Evolutionary conservation across 345 rosid species (phyloP), one percentile per base, ranked within the genome.

Genomic region (Aquilaria malaccensis): DNA sequence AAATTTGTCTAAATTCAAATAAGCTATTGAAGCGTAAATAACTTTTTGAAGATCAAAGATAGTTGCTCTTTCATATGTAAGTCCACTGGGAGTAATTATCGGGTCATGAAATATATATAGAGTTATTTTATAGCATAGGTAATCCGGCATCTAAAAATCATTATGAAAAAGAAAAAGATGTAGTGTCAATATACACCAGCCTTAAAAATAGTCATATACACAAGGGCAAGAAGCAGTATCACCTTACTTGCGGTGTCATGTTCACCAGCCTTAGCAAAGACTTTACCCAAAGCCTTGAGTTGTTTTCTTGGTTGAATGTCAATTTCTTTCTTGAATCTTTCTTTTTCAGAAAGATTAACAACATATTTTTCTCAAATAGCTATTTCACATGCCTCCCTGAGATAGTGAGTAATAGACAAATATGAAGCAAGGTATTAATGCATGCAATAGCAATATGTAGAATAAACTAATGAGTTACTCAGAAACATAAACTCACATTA

Each of bases 31-130:
- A 49, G 49, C 47, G n/a, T 14, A 14, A 14, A 51, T 54, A 33
- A 89, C 99, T 97, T 89, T 85, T 50, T 74, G 56, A 54, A 94
- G 83, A 82, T 94, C 89, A 50, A 87, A 88, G 75, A 94, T 85
- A 51, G 74, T 86, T 11, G 87, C 83, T 80, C 96, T 89, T 75
- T 94, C 97, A 60, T 94, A 94, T 46, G 97, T 74, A 76, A 83
- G 64, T 45, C 99, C 96, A 64, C 96, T 85, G 10, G 97, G 99
- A 67, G 95, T 74, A 54, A 89, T 78, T 61, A 94, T 96, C 51
- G 97, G 99, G 78, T 94, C 99, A 9, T 85, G 85, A 61, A 84
- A 83, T 41, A 89, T 87, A 70, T 89, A 96, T 10, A 94, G 96
- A 30, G 97, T 85, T 11, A 94, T 89, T 63, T 79, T 87, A 76